Evolutionary conservation across 2,329 filamentous ascomycete genomes (phyloP).

Genomic region (Penicillium frequentans): DNA sequence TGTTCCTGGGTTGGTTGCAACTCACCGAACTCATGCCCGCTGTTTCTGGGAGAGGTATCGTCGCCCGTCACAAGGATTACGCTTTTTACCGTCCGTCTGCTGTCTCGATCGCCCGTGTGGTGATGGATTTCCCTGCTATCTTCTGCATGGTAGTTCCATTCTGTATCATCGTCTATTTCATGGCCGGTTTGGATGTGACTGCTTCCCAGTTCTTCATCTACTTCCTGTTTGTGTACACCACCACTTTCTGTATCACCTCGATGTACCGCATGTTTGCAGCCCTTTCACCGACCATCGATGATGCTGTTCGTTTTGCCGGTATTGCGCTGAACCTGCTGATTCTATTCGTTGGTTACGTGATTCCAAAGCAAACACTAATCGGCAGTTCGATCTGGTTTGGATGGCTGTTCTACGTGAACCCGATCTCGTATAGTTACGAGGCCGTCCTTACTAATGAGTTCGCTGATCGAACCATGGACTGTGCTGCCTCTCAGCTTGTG

Average conservation of each 20-base stretch:
- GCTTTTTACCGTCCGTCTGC: conserved; percentile 70
- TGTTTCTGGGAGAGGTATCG: conserved; percentile 69
- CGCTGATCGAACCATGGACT: conserved; percentile 56
- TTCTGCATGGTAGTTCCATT: conserved; percentile 61
- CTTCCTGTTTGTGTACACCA: conserved; percentile 64
- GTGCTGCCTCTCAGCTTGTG: conserved; percentile 59
- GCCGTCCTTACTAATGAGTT: conserved; percentile 69
- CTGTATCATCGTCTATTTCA: conserved; percentile 65
- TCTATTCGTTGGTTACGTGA: conserved; percentile 68
- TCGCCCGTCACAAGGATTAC: conserved; percentile 66
- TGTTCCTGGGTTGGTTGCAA: conserved; percentile 70
- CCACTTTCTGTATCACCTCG: conserved; percentile 61
- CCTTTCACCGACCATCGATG: conserved; percentile 63
- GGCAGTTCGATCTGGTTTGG: conserved; percentile 65
- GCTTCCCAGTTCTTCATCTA: conserved; percentile 67
- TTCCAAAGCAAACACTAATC: conserved; percentile 62
- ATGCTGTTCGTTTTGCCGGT: conserved; percentile 65
- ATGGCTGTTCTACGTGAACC: conserved; percentile 60
- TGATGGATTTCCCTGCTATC: conserved; percentile 64
- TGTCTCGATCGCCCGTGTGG: conserved; percentile 60
- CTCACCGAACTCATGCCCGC: conserved; percentile 77
- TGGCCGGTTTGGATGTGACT: conserved; percentile 58
- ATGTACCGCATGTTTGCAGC: conserved; percentile 68
- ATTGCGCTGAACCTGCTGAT: conserved; percentile 61
- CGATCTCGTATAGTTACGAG: conserved; percentile 64